Conservation (phyloP, 441 rosid genomes). For the Jatropha podagrica region DNA sequence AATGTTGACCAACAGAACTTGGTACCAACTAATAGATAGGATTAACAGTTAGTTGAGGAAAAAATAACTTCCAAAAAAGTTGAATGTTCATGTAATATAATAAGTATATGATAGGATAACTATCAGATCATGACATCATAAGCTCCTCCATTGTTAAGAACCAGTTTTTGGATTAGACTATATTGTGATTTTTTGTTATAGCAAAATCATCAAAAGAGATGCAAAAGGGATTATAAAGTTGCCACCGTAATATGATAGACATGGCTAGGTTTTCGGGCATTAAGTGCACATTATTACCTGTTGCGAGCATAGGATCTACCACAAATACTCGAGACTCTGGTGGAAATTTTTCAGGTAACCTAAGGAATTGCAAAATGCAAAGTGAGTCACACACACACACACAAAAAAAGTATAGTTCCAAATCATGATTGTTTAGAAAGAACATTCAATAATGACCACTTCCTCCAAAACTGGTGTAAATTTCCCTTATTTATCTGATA, state of each 20-base stretch:
- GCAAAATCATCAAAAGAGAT: not conserved
- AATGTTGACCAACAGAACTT: not conserved
- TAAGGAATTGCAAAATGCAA: conserved; percentile 25
- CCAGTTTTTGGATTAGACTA: not conserved
- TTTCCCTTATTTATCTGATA: not conserved
- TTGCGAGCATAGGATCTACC: conserved; percentile 88
- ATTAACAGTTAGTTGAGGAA: too few relatives aligned
- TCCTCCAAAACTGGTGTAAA: not conserved
- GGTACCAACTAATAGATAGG: too few relatives aligned
- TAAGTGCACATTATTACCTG: conserved; percentile 47
- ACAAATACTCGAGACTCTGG: conserved; percentile 68
- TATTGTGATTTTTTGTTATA: not conserved
- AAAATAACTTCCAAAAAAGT: not conserved
- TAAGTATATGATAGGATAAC: not conserved
- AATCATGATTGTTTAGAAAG: not conserved
- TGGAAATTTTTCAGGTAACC: conserved; percentile 77
- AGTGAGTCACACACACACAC: too few relatives aligned
- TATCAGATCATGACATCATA: not conserved
- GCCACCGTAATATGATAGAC: not conserved
- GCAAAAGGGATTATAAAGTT: not conserved
- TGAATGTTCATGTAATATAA: not conserved
- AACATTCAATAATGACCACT: not conserved
- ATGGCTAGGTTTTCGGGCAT: not conserved
- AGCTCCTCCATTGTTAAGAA: not conserved
- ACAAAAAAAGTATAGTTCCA: not conserved